Conservation (phyloP, 1,284 basidiomycete species). For the Afroboletus lepidellus region DNA sequence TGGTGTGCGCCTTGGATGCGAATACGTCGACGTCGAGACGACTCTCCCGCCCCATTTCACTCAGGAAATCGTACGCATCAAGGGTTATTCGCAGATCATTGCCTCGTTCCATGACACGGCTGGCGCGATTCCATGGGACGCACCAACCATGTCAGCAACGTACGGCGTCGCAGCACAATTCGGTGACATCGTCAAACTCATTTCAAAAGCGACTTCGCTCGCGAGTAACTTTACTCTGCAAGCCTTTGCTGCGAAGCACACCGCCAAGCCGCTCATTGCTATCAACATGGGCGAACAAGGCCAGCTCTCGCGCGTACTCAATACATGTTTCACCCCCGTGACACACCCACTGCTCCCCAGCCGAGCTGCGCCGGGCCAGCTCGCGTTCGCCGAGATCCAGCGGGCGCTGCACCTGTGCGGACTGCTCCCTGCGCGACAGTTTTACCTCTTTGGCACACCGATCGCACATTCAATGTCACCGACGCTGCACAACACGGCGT, state of each 20-base stretch:
- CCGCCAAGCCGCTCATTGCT: slow-evolving; percentile 81
- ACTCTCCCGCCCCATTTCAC: slow-evolving; percentile 68
- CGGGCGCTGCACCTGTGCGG: slow-evolving; percentile 81
- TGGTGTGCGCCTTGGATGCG: slow-evolving; percentile 82
- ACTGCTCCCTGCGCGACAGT: slow-evolving; percentile 66
- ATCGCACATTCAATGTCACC: slow-evolving; percentile 92
- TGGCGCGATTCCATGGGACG: slow-evolving; percentile 83
- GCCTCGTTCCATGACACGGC: slow-evolving; percentile 95
- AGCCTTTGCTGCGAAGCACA: slow-evolving; percentile 60
- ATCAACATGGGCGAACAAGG: slow-evolving; percentile 93
- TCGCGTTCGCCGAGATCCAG: slow-evolving; percentile 87
- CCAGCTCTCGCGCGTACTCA: slow-evolving; percentile 88
- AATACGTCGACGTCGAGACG: slow-evolving; percentile 93
- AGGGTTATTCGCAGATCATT: slow-evolving; percentile 79
- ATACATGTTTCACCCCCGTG: slow-evolving; percentile 84
- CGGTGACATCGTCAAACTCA: slow-evolving; percentile 92
- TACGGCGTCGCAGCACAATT: slow-evolving; percentile 63
- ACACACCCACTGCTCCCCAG: slow-evolving; percentile 84
- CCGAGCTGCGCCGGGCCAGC: slow-evolving; percentile 90
- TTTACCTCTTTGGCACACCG: slow-evolving; percentile 88
- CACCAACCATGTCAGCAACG: slow-evolving; percentile 64
- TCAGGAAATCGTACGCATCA: slow-evolving; percentile 52
- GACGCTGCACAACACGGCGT: slow-evolving; percentile 89
- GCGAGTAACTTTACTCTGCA: slow-evolving; percentile 83
- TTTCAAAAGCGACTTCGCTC: slow-evolving; percentile 76